Conservation (phyloP, 495 filamentous ascomycete genomes). For the Neurospora sp. region DNA sequence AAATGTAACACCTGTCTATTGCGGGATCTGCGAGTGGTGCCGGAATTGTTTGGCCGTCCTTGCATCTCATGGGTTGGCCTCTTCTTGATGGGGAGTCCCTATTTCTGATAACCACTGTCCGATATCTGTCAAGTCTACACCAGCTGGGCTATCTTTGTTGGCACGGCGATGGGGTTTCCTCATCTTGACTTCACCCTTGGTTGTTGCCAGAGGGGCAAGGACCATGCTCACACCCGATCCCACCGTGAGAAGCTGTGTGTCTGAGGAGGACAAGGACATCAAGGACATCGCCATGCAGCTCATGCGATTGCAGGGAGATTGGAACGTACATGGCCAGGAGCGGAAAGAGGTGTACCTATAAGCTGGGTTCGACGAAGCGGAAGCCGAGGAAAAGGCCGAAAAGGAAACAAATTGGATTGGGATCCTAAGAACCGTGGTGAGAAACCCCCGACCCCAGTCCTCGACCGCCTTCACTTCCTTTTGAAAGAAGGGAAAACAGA, state of each 20-base stretch:
- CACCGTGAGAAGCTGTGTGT: not conserved
- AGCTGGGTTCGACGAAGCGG: too few species aligned
- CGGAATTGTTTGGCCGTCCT: not conserved
- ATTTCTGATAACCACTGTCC: not conserved
- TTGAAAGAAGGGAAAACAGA: too few species aligned
- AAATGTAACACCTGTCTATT: not conserved
- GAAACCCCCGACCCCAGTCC: too few species aligned
- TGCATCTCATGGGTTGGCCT: not conserved
- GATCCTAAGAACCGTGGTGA: too few species aligned
- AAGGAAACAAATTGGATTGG: too few species aligned
- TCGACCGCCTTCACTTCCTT: too few species aligned
- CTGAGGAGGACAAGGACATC: not conserved
- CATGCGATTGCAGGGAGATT: not conserved
- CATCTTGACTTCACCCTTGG: not conserved
- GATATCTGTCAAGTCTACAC: not conserved
- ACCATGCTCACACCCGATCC: not conserved
- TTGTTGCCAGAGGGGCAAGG: not conserved
- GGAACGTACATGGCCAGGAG: not conserved
- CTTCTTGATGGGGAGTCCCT: not conserved
- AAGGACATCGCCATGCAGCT: not conserved
- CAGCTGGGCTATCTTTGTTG: too few species aligned
- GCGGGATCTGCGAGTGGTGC: not conserved
- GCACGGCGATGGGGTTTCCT: not conserved
- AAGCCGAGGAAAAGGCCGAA: too few species aligned
- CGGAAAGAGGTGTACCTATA: too few species aligned